Conservation (phyloP, 495 filamentous ascomycete genomes). For the Neurospora discreta region DNA sequence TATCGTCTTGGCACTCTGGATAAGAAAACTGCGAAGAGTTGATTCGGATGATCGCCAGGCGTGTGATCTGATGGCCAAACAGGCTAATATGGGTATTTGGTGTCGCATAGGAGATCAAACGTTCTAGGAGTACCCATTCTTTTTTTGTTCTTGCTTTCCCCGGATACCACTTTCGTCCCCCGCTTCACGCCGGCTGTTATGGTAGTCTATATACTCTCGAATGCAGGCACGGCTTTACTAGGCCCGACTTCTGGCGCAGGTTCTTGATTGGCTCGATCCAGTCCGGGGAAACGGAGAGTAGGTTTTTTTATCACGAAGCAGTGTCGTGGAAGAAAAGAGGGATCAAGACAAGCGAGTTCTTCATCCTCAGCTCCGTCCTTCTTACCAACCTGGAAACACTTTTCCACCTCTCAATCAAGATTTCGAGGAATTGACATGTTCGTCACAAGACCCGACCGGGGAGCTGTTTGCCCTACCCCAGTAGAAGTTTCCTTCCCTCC, state of each 20-base stretch:
- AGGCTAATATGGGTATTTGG: conserved; percentile 26
- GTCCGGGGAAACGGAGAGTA: not conserved
- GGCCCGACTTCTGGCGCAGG: not conserved
- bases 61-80: conserved; percentile 5
- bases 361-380: not conserved
- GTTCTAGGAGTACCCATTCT: too few relatives aligned
- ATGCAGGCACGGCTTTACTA: conserved; percentile 15
- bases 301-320: not conserved
- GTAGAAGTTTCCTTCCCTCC: not conserved
- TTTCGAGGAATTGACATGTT: too few relatives aligned
- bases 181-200: conserved; percentile 12
- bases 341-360: too few relatives aligned
- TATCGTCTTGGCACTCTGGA: conserved; percentile 24
- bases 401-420: too few relatives aligned
- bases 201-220: conserved; percentile 10
- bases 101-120: conserved; percentile 13
- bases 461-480: not conserved
- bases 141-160: too few relatives aligned
- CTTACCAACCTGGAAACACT: not conserved
- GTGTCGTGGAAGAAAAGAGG: too few relatives aligned
- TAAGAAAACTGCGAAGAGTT: not conserved
- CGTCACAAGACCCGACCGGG: not conserved
- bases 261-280: not conserved
- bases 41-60: not conserved
- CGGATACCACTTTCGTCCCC: conserved; percentile 8